Conservation (phyloP, 495 filamentous ascomycete genomes). For the Neurospora tetrasperma region DNA sequence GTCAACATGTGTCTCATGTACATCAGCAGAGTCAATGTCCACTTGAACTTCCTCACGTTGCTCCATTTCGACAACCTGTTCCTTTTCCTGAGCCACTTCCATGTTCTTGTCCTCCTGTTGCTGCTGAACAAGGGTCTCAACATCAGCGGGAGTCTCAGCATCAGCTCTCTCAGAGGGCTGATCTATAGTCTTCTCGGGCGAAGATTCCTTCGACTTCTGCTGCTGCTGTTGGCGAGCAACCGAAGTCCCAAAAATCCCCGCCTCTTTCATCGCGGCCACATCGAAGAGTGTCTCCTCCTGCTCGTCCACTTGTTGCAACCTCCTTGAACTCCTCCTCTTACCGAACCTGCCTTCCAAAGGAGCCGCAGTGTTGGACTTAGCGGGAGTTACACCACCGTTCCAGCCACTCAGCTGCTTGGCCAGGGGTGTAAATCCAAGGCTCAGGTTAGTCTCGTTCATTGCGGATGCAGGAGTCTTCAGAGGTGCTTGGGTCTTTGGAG, state of each 20-base stretch:
- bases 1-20: conserved; percentile 15
- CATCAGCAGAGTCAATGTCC: background rate
- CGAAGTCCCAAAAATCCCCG: background rate
- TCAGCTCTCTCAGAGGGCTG: background rate
- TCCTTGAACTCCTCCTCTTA: background rate
- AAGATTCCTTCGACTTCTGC: background rate
- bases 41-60: background rate
- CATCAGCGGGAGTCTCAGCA: background rate
- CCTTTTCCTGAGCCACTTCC: background rate
- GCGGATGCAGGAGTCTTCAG: background rate
- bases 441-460: background rate
- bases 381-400: conserved; percentile 29
- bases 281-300: background rate
- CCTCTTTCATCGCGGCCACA: background rate
- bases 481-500: background rate
- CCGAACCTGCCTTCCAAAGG: background rate
- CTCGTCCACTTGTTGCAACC: background rate
- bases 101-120: background rate
- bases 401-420: conserved; percentile 50
- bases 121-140: background rate
- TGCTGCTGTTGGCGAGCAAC: background rate
- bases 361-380: background rate
- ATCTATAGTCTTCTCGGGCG: background rate
- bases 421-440: conserved; percentile 50
- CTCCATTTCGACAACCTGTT: background rate